Conservation (phyloP, 2,329 filamentous ascomycete species). For the Aureobasidium leucospermi region DNA sequence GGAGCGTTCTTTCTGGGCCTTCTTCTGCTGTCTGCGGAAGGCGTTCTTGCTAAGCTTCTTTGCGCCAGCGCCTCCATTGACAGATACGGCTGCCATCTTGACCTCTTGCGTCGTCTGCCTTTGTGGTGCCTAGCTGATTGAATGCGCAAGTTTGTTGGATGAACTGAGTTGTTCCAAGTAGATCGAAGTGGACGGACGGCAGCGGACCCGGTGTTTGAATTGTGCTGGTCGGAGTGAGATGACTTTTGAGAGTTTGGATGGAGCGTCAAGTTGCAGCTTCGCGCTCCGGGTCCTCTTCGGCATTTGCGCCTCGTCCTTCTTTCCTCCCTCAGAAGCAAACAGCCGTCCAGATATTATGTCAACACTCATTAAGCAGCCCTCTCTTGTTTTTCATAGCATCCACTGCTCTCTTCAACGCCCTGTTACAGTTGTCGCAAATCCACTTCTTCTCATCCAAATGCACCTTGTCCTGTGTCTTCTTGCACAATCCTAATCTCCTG, state of each 20-base stretch:
- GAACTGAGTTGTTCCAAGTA: not conserved
- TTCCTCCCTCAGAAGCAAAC: not conserved
- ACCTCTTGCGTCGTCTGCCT: not conserved
- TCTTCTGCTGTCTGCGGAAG: conserved; percentile 86
- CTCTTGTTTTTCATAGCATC: not conserved
- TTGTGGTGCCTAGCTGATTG: not conserved
- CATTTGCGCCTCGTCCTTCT: not conserved
- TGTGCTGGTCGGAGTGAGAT: not conserved
- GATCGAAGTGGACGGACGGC: not conserved
- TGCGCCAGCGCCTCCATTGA: conserved; percentile 23
- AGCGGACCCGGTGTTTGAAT: not conserved
- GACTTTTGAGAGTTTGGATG: not conserved
- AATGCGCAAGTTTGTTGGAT: not conserved
- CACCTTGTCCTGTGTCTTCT: conserved; percentile 2
- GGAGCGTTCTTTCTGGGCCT: conserved; percentile 68
- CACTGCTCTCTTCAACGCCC: not conserved
- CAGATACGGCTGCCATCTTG: conserved; percentile 30
- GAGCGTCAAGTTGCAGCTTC: conserved; percentile 1
- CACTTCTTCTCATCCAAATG: not conserved
- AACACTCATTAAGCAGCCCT: not conserved
- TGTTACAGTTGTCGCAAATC: not conserved
- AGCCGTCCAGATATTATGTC: not conserved
- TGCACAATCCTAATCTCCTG: not conserved
- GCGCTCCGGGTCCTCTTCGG: conserved; percentile 2
- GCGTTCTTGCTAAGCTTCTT: conserved; percentile 88